Percentiles rank a stretch among this genome's conserved stretches.
Evolutionary conservation across 352 stramenopile genomes (phyloP).

Genomic region (Pythium vanterpoolii): DNA sequence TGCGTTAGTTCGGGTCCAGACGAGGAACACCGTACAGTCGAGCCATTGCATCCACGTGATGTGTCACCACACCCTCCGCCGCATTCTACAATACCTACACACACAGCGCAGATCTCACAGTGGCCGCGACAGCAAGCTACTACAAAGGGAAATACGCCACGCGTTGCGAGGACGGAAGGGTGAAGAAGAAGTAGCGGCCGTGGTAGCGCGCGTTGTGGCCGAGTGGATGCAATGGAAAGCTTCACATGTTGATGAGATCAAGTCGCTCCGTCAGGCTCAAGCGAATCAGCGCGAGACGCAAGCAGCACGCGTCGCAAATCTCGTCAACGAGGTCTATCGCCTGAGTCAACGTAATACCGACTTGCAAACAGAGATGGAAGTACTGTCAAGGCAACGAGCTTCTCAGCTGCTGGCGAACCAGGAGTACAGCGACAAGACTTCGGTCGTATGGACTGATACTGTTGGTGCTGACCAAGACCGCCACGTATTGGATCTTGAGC

Average conservation of each 20-base stretch:
- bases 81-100: background rate
- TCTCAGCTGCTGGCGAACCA: background rate
- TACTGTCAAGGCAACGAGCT: background rate
- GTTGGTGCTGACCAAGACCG: slow-evolving; percentile 9
- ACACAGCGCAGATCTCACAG: background rate
- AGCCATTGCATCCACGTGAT: background rate
- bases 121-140: background rate
- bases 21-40: background rate
- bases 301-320: background rate
- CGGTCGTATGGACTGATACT: background rate
- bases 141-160: slow-evolving; percentile 7
- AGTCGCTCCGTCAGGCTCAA: background rate
- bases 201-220: background rate
- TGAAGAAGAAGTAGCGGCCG: background rate
- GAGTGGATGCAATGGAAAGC: slow-evolving; percentile 20
- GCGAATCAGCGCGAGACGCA: background rate
- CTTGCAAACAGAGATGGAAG: slow-evolving; percentile 10
- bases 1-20: background rate
- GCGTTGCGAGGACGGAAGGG: slow-evolving; percentile 3
- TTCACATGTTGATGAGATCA: slow-evolving; percentile 4
- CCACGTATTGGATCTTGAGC: slow-evolving; percentile 8
- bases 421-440: background rate
- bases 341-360: slow-evolving; percentile 1
- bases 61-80: slow-evolving; percentile 2
- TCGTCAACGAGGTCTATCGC: slow-evolving; percentile 14